Percentiles rank a stretch among this genome's conserved stretches.
phyloP scores from a whole-genome alignment of 148 eudicot genomes.

The Mesembryanthemum crystallinum region DNA sequence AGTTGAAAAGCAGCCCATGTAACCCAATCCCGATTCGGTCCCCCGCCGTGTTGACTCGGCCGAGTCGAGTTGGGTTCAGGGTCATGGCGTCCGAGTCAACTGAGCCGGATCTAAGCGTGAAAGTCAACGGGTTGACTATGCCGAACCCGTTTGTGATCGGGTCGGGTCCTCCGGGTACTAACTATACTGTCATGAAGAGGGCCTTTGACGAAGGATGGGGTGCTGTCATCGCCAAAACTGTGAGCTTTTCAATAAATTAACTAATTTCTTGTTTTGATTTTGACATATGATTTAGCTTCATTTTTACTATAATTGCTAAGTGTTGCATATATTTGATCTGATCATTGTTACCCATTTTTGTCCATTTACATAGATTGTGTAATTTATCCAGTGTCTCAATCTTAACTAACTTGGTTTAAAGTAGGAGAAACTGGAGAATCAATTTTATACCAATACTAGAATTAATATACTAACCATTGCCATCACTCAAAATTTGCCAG shows the following conservation, averaged over 20 bases:
- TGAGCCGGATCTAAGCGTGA: conserved; percentile 84
- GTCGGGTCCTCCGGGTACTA: conserved; percentile 99
- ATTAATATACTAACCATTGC: too few relatives aligned
- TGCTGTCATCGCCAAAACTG: conserved; percentile 95
- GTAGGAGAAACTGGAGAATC: too few relatives aligned
- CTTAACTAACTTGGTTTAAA: too few relatives aligned
- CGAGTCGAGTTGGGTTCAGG: conserved; percentile 41
- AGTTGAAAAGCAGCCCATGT: conserved; percentile 16
- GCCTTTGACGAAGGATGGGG: conserved; percentile 99
- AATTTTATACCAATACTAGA: too few relatives aligned
- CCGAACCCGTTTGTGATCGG: conserved; percentile 99
- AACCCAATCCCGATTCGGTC: neutral
- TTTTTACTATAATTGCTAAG: too few relatives aligned
- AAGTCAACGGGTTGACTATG: conserved; percentile 88
- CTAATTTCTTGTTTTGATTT: neutral
- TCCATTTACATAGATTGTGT: too few relatives aligned
- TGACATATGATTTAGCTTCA: too few relatives aligned
- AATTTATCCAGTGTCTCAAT: too few relatives aligned
- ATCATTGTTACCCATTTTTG: too few relatives aligned
- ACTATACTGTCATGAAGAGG: conserved; percentile 89
- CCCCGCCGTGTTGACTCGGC: conserved; percentile 9
- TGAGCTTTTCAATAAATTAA: conserved; percentile 19
- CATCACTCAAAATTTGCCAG: too few relatives aligned
- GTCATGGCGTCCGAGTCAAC: neutral
- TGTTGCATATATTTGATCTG: neutral